Conservation (phyloP, 768 basidiomycete genomes). For the Phlegmacium glaucopus region DNA sequence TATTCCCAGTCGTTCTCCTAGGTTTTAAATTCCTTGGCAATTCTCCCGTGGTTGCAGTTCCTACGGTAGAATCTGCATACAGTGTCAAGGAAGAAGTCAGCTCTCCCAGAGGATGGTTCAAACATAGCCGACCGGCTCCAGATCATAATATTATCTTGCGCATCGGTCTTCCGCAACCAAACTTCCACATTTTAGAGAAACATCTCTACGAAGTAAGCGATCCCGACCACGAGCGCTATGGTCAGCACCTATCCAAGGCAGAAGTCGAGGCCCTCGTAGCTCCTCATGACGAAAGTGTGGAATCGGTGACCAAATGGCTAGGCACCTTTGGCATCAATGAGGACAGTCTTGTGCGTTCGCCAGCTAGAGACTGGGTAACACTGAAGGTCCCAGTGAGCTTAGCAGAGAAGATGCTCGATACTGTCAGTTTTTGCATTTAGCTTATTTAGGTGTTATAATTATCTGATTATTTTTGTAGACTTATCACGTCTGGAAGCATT, state of each 20-base stretch:
- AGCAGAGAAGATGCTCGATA: conserved; percentile 67
- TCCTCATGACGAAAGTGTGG: conserved; percentile 53
- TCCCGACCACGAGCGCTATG: conserved; percentile 48
- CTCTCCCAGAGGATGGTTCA: conserved; percentile 48
- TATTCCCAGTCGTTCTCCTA: conserved; percentile 10
- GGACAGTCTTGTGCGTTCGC: conserved; percentile 44
- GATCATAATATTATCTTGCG: conserved; percentile 50
- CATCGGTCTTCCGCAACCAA: conserved; percentile 52
- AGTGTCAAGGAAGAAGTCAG: conserved; percentile 31
- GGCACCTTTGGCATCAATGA: conserved; percentile 48
- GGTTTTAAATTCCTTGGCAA: conserved; percentile 13
- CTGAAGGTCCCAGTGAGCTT: conserved; percentile 52
- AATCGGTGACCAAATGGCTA: conserved; percentile 60
- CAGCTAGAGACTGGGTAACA: conserved; percentile 66
- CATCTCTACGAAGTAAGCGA: conserved; percentile 56
- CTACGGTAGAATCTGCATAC: conserved; percentile 19
- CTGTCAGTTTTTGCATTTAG: conserved; percentile 24
- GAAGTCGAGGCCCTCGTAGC: conserved; percentile 62
- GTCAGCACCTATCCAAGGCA: conserved; percentile 57
- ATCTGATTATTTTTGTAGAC: conserved; percentile 29
- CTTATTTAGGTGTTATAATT: not conserved
- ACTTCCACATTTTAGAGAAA: conserved; percentile 44
- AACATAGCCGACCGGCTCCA: conserved; percentile 38
- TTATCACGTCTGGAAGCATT: conserved; percentile 53
- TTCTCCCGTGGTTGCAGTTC: conserved; percentile 14